A percentile compares a stretch with the other conserved stretches of the same genome.
These are phyloP conservation scores for Rhizophora mangle DNA, from an alignment of 345 rosid species.

Conservation along the genomic window DNA sequence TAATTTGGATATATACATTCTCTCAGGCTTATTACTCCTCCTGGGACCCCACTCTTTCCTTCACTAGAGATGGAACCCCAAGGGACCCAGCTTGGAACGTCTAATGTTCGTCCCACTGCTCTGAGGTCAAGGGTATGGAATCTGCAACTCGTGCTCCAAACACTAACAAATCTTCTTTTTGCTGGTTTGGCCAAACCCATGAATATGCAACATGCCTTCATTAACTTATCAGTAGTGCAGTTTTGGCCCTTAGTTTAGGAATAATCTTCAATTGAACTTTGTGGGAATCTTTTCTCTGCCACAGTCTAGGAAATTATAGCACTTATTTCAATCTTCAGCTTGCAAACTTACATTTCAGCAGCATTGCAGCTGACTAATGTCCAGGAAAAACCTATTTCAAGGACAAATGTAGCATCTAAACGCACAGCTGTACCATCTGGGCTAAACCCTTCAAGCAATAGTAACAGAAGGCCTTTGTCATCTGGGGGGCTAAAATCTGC, in stretches of 20 bases:
- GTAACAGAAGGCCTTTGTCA: conserved; percentile 22
- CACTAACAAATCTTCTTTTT: background rate
- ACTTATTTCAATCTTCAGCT: conserved; percentile 10
- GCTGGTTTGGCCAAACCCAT: background rate
- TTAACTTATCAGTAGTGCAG: background rate
- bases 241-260: background rate
- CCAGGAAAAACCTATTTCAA: conserved; percentile 22
- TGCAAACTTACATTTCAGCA: conserved; percentile 23
- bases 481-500: conserved; percentile 14
- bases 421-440: conserved; percentile 3
- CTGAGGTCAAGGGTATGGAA: conserved; percentile 30
- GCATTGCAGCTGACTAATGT: conserved; percentile 29
- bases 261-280: background rate
- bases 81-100: conserved; percentile 15
- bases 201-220: background rate
- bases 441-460: conserved; percentile 12
- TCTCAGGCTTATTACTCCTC: conserved; percentile 35
- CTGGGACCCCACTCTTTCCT: conserved; percentile 29
- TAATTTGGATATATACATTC: conserved; percentile 1
- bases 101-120: conserved; percentile 25
- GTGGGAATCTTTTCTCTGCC: background rate
- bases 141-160: background rate
- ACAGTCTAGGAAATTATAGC: conserved; percentile 5
- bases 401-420: conserved; percentile 15
- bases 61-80: conserved; percentile 24